phyloP scores from a whole-genome alignment of 164 flowering plant genomes.

The Vitis amurensis region DNA sequence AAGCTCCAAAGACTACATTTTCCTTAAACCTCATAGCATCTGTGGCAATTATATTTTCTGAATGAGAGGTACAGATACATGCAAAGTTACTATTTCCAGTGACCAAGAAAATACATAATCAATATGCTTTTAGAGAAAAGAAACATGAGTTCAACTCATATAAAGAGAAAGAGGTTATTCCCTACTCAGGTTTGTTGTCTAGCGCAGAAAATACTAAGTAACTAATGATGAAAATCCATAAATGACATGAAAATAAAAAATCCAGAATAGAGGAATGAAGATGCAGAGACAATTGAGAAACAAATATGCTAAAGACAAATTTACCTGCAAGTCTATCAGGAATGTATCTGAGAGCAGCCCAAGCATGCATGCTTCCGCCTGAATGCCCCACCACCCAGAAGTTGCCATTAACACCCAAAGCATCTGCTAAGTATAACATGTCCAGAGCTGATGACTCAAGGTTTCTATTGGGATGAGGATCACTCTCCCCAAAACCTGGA shows the following conservation, averaged over 20 bases:
- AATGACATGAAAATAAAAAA: neutral
- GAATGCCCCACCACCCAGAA: constrained; percentile 93
- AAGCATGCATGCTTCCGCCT: constrained; percentile 75
- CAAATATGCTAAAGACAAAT: neutral
- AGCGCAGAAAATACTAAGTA: neutral
- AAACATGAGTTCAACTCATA: neutral
- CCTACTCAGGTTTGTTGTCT: neutral
- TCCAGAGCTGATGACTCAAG: constrained; percentile 84
- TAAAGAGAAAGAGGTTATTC: neutral
- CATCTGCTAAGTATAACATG: constrained; percentile 57
- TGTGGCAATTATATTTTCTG: neutral
- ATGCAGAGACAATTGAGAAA: neutral
- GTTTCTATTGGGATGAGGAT: constrained; percentile 75
- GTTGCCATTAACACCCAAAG: constrained; percentile 61
- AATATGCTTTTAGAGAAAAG: neutral
- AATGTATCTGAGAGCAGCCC: constrained; percentile 86
- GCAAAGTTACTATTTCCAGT: neutral
- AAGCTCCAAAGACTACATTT: neutral
- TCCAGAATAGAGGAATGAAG: neutral
- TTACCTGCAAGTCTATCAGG: constrained; percentile 84
- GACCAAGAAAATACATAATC: neutral
- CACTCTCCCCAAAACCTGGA: constrained; percentile 99
- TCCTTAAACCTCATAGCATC: neutral
- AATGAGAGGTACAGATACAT: neutral
- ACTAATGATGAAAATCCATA: no score